Percentiles rank a stretch among this genome's conserved stretches.
Conservation (phyloP, 495 filamentous ascomycete genomes). For the Pseudoneurospora amorphoporcata region DNA sequence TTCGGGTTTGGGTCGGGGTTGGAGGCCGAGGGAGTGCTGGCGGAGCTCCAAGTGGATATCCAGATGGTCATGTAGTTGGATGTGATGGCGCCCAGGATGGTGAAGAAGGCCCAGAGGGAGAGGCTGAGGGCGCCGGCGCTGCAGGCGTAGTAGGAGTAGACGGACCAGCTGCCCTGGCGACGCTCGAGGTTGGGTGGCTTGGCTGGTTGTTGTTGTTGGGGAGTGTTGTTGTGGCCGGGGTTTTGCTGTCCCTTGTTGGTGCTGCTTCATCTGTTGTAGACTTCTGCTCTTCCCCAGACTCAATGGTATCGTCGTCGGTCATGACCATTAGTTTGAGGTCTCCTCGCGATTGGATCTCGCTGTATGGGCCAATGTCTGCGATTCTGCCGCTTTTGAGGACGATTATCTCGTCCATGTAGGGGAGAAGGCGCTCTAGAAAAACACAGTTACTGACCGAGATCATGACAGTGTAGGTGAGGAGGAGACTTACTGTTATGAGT, state of each 20-base stretch:
- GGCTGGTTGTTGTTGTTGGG: background rate
- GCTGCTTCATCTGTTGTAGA: background rate
- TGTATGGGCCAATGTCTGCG: background rate
- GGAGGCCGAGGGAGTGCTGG: background rate
- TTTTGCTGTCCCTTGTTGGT: background rate
- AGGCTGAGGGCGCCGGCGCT: background rate
- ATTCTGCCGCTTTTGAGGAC: background rate
- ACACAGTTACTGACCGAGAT: background rate
- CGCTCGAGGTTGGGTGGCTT: background rate
- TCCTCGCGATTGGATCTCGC: background rate
- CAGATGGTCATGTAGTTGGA: background rate
- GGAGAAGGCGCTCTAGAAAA: background rate
- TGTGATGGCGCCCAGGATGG: background rate
- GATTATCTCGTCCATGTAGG: background rate
- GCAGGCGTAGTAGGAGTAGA: slow-evolving; percentile 6
- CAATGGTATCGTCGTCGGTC: background rate
- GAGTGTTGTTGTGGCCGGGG: too few species aligned
- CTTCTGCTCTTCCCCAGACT: background rate
- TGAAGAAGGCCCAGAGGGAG: slow-evolving; percentile 3
- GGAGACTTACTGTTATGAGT: slow-evolving; percentile 7
- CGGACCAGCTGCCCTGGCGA: slow-evolving; percentile 1
- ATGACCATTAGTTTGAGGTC: background rate
- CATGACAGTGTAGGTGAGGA: background rate
- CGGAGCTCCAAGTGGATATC: background rate
- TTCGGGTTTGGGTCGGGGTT: slow-evolving; percentile 29